Evolutionary conservation across 441 rosid species (phyloP).

Genomic region (Hura crepitans): DNA sequence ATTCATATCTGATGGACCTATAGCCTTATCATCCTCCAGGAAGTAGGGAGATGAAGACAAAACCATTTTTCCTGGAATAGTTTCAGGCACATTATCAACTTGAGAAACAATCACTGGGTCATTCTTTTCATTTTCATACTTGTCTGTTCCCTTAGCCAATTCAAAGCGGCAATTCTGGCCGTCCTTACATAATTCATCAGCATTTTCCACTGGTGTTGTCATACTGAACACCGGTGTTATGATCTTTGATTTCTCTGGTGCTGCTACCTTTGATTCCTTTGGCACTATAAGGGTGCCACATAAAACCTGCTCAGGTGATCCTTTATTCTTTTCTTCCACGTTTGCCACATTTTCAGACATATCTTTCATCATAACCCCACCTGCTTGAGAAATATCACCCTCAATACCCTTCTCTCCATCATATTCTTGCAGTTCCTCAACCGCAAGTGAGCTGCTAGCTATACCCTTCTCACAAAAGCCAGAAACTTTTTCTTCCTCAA

Average conservation of each 20-base stretch:
- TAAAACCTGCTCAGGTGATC: constrained; percentile 5
- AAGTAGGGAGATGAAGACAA: not conserved
- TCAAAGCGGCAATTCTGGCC: not conserved
- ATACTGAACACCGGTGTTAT: not conserved
- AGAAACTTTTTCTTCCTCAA: constrained; percentile 9
- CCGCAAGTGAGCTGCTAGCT: not conserved
- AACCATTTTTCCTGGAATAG: constrained; percentile 1
- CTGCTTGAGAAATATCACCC: constrained; percentile 4
- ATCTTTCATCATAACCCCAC: not conserved
- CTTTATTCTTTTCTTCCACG: constrained; percentile 5
- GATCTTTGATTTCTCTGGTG: not conserved
- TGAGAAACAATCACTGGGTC: constrained; percentile 5
- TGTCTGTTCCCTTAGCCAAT: constrained; percentile 1
- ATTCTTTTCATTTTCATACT: not conserved
- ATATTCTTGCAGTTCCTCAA: not conserved
- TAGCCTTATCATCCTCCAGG: constrained; percentile 2
- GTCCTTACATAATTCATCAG: constrained; percentile 9
- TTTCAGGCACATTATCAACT: not conserved
- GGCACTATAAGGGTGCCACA: constrained; percentile 9
- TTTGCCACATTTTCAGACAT: not conserved
- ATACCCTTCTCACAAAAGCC: not conserved
- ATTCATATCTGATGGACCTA: constrained; percentile 1
- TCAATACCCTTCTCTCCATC: not conserved
- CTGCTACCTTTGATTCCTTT: not conserved
- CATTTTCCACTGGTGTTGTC: not conserved